A percentile compares a stretch with the other conserved stretches of the same genome.
Conservation (phyloP, 352 stramenopile genomes). For the Halophytophthora batemanensis region DNA sequence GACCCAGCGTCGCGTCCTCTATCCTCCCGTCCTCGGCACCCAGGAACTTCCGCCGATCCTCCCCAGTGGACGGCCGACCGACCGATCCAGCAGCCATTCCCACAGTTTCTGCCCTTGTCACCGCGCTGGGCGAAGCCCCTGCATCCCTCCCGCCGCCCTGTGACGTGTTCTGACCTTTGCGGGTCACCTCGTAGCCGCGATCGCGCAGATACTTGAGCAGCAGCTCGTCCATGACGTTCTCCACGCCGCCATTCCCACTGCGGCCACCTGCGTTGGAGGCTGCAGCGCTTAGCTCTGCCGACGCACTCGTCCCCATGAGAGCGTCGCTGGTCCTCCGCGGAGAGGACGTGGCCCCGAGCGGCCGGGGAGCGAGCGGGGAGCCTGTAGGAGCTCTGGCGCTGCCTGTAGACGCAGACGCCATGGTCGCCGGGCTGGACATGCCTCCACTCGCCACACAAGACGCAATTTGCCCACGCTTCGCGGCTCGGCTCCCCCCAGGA, state of each 20-base stretch:
- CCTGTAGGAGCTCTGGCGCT: too few relatives aligned
- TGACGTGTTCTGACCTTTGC: not conserved
- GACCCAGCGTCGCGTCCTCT: constrained; percentile 40
- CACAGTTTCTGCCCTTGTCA: constrained; percentile 20
- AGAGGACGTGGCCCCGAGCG: too few relatives aligned
- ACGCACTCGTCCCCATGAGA: not conserved
- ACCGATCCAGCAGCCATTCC: too few relatives aligned
- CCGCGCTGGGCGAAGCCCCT: not conserved
- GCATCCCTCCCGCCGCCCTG: too few relatives aligned
- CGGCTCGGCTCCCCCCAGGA: too few relatives aligned
- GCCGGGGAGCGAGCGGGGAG: too few relatives aligned
- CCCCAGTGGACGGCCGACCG: constrained; percentile 12
- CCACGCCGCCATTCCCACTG: not conserved
- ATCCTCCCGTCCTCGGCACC: constrained; percentile 18
- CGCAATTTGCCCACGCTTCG: too few relatives aligned
- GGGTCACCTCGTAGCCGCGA: constrained; percentile 47
- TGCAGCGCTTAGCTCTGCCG: not conserved
- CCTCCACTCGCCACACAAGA: too few relatives aligned
- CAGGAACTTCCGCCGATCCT: constrained; percentile 29
- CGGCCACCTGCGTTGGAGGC: constrained; percentile 2
- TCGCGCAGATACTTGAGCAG: constrained; percentile 66
- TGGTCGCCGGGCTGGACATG: too few relatives aligned
- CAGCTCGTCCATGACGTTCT: constrained; percentile 59
- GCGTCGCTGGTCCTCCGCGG: not conserved
- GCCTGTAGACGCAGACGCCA: too few relatives aligned